Percentiles rank a stretch among this genome's conserved stretches.
phyloP scores from a whole-genome alignment of 148 eudicot genomes.

The Camellia japonica region DNA sequence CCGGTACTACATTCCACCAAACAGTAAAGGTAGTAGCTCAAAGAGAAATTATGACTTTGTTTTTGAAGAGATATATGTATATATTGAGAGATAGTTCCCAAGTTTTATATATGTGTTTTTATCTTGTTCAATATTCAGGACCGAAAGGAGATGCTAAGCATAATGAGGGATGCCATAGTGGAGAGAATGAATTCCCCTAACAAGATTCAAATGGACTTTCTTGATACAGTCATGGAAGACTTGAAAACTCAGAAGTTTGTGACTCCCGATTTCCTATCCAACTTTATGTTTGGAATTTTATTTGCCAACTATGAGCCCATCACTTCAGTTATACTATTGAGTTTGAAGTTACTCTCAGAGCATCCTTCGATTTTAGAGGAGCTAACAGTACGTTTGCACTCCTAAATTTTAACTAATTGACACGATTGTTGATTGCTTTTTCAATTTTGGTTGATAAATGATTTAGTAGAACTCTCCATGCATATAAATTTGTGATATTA shows the following conservation, averaged over 20 bases:
- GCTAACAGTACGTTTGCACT: slow-evolving; percentile 25
- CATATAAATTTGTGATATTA: too few species aligned
- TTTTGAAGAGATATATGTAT: too few species aligned
- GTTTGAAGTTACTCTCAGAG: too few species aligned
- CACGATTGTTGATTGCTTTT: too few species aligned
- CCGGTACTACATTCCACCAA: too few species aligned
- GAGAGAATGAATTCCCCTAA: background rate
- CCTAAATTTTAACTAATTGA: too few species aligned
- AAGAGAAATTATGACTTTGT: too few species aligned
- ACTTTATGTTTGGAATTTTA: slow-evolving; percentile 46
- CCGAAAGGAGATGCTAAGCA: background rate
- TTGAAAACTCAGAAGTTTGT: background rate
- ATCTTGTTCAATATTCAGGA: background rate
- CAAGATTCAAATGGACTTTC: background rate
- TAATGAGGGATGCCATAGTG: background rate
- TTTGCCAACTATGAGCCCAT: slow-evolving; percentile 50
- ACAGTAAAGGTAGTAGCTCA: too few species aligned
- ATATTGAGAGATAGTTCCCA: too few species aligned
- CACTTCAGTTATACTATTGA: slow-evolving; percentile 29
- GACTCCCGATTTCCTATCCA: slow-evolving; percentile 35
- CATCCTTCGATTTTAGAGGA: slow-evolving; percentile 22
- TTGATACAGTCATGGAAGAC: background rate
- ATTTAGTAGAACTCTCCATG: too few species aligned
- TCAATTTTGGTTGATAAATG: too few species aligned
- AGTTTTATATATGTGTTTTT: too few species aligned